Base-by-base conservation (phyloP, 441 rosid species). In the Sinapis alba region DNA sequence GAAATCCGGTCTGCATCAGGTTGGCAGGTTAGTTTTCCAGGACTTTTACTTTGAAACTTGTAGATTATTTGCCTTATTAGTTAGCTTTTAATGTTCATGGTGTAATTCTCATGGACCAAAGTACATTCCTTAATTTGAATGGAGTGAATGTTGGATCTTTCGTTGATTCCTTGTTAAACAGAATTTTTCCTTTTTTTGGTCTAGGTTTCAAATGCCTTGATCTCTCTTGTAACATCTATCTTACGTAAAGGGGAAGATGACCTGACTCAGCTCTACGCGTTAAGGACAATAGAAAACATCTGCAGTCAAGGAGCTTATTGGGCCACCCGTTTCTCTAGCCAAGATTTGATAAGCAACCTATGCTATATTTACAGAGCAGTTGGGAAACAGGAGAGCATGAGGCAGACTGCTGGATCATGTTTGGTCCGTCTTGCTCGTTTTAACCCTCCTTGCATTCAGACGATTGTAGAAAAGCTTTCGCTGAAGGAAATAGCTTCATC, bases 401-500 rank as follows among this genome's bases (percentile, higher is more conserved):
- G 96, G 86, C 89, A 90, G 54, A 90, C 97, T 30, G 97, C 99
- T 59, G 99, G 99, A 73, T 96, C 99, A 77, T 96, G 99, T 85
- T 81, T 96, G 80, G 98, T 93, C 80, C 97, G 99, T 58, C 86
- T 96, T 58, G 92, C 88, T 65, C 94, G 99, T 62, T 96, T 96
- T 69, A 91, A 85, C 76, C 89, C 95, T 58, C 84, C 89, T 64
- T 85, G 90, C 83, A 88, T 90, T 75, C 99, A 93, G 41, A 65
- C 85, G 2, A 86, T 90, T 23, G 82, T 86, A 43, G 98, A 91
- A 78, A 96, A 88, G 81, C 87, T 91, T 50, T 82, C 97, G 27
- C 78, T 89, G 72, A 96, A 93, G 86, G 97, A 96, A 43, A 76
- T 88, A 36, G 84, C 97, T 74, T 85, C 98, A 74, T 69, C 94